Evolutionary conservation across 768 basidiomycete genomes (phyloP), one percentile per base, ranked within the genome.

Genomic region (Russula ochroleuca): DNA sequence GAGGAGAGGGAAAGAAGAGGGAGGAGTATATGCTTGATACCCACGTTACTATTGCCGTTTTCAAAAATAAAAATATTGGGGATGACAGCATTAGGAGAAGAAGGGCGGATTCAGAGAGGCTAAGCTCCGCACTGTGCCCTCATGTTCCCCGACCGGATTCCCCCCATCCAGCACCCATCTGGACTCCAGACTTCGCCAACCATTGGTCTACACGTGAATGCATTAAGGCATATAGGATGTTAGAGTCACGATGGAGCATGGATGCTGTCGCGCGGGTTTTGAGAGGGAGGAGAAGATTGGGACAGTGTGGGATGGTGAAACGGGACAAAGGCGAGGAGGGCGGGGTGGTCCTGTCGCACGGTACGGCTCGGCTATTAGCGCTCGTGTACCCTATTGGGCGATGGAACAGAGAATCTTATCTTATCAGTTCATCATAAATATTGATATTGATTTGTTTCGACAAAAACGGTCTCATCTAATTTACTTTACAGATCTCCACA

Each of bases 251-350:
- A 55, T 10, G 33, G 21, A 54, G 21, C 19, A 45, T 21, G 40
- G 57, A 21, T 60, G 52, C 13, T 9, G 37, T 35, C 40, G 47
- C 28, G 47, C 51, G 51, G 58, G 43, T 23, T 55, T 59, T 45
- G 38, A 35, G 52, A 38, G 45, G 63, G 53, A 40, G 47, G 41
- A 41, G 52, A 50, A 59, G n/a, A 53, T 19, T 47, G 57, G 45
- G 52, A 38, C 38, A 17, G n/a, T 43, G 37, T 47, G 63, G 17
- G 37, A 40, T 25, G 57, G 52, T 60, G 47, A 64, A 59, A 60
- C 58, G 58, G 54, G 52, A 64, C 63, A 64, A 64, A 51, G 63
- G 56, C 58, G 52, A 64, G 63, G 63, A 64, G 58, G 58, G 15
- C 48, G 21, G 45, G 43, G 43, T 45, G 43, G 45, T 21, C 35